Conservation (phyloP, 257 asterid genomes). For the Ilex asprella region DNA sequence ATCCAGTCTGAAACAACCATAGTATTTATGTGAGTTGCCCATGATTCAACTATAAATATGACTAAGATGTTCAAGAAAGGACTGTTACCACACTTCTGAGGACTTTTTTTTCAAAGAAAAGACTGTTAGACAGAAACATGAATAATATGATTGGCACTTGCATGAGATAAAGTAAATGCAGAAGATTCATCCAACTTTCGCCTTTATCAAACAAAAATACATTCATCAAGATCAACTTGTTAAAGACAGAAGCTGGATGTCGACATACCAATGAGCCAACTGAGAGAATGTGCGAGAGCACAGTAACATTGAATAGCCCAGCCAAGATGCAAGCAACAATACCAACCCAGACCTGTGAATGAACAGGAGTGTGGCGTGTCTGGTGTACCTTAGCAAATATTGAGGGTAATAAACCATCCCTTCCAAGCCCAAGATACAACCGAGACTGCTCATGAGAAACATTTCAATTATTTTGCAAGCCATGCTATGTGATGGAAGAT, state of each 20-base stretch:
- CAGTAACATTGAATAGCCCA: conserved; percentile 71
- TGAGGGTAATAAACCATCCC: conserved; percentile 87
- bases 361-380: conserved; percentile 69
- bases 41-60: neutral
- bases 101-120: neutral
- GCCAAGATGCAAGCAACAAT: conserved; percentile 72
- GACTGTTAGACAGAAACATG: neutral
- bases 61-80: neutral
- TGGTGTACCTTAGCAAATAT: conserved; percentile 74
- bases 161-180: neutral
- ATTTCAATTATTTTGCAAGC: conserved; percentile 16
- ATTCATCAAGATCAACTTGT: neutral
- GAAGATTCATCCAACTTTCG: conserved; percentile 5
- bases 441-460: conserved; percentile 59
- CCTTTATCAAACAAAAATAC: conserved; percentile 4
- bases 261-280: conserved; percentile 88
- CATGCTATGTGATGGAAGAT: conserved; percentile 6
- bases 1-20: conserved; percentile 70
- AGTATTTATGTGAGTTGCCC: conserved; percentile 12
- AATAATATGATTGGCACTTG: neutral
- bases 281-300: conserved; percentile 87
- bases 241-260: neutral
- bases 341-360: conserved; percentile 95
- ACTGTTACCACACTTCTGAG: neutral
- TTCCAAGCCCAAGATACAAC: conserved; percentile 89